These are phyloP conservation scores for Zygosaccharomyces sapae DNA, from an alignment of 1,139 yeast genomes.

Conservation along the genomic window DNA sequence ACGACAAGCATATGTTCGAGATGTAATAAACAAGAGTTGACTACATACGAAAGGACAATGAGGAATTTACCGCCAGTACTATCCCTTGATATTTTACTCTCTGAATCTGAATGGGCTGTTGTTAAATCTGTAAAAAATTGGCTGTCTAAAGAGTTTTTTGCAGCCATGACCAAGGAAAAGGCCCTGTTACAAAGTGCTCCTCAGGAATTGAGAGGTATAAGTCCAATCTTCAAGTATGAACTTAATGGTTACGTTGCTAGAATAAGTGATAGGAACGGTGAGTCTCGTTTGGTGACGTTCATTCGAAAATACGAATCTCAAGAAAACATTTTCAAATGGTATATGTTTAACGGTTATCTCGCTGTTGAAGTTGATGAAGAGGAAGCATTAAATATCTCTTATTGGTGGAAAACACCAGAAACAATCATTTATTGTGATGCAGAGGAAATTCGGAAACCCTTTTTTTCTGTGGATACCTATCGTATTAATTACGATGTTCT, in stretches of 20 bases:
- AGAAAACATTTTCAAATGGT: conserved; percentile 52
- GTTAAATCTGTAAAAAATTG: conserved; percentile 48
- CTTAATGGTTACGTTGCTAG: conserved; percentile 67
- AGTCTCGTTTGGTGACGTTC: conserved; percentile 57
- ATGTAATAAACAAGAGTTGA: conserved; percentile 48
- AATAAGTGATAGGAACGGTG: conserved; percentile 53
- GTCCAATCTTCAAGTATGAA: conserved; percentile 46
- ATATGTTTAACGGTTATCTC: conserved; percentile 83
- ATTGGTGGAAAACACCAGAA: conserved; percentile 82
- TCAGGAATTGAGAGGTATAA: conserved; percentile 36
- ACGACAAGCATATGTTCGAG: conserved; percentile 49
- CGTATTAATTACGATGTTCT: conserved; percentile 58
- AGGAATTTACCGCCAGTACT: conserved; percentile 62
- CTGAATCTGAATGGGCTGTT: conserved; percentile 48
- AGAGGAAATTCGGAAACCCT: conserved; percentile 34
- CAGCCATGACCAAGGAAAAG: conserved; percentile 40
- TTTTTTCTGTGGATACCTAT: conserved; percentile 41
- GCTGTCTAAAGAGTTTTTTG: conserved; percentile 59
- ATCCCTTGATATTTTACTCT: conserved; percentile 55
- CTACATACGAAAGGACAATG: conserved; percentile 50
- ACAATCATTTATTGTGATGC: conserved; percentile 61
- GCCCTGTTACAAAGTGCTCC: conserved; percentile 41
- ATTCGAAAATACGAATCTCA: conserved; percentile 44
- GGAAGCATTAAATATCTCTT: conserved; percentile 62
- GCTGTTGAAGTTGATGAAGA: conserved; percentile 71